Evolutionary conservation across 2,329 filamentous ascomycete species (phyloP).

Genomic region (Talaromyces albobiverticillius): DNA sequence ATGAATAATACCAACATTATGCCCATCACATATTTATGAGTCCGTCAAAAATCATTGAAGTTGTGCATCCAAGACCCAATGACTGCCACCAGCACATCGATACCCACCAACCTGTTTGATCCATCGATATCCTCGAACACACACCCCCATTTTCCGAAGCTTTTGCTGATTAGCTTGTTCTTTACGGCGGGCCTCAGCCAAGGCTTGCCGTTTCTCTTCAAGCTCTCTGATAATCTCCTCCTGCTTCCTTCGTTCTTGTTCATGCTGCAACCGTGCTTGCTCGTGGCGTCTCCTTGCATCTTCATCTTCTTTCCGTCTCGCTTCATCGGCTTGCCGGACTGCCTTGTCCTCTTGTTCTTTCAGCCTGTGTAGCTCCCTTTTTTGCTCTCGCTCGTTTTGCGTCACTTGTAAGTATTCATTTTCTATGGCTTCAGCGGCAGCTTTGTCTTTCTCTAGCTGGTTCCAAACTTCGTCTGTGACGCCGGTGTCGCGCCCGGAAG

Average conservation of each 20-base stretch:
- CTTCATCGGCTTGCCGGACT: slow-evolving; percentile 9
- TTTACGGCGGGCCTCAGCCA: slow-evolving; percentile 32
- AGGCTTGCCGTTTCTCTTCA: slow-evolving; percentile 37
- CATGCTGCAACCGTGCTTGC: slow-evolving; percentile 21
- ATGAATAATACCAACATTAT: too few species aligned
- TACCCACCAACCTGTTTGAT: slow-evolving; percentile 54
- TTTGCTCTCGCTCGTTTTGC: not conserved
- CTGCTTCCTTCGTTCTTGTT: slow-evolving; percentile 25
- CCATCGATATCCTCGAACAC: slow-evolving; percentile 59
- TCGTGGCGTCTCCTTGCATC: slow-evolving; percentile 28
- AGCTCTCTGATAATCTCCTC: slow-evolving; percentile 38
- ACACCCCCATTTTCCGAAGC: slow-evolving; percentile 54
- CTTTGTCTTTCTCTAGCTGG: slow-evolving; percentile 21
- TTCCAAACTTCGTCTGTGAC: slow-evolving; percentile 25
- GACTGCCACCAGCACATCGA: slow-evolving; percentile 9
- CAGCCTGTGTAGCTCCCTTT: not conserved
- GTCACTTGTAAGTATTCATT: slow-evolving; percentile 1
- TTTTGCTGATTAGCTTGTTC: slow-evolving; percentile 46
- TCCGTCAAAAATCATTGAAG: not conserved
- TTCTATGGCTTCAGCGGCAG: not conserved
- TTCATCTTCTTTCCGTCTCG: not conserved
- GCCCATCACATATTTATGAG: too few species aligned
- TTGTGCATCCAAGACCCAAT: slow-evolving; percentile 11
- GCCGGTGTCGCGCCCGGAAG: slow-evolving; percentile 18
- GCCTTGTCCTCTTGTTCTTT: not conserved